A percentile compares a stretch with the other conserved stretches of the same genome.
phyloP scores from a whole-genome alignment of 192 early-diverging fungal species.

The Rhizoclosmatium sp. region DNA sequence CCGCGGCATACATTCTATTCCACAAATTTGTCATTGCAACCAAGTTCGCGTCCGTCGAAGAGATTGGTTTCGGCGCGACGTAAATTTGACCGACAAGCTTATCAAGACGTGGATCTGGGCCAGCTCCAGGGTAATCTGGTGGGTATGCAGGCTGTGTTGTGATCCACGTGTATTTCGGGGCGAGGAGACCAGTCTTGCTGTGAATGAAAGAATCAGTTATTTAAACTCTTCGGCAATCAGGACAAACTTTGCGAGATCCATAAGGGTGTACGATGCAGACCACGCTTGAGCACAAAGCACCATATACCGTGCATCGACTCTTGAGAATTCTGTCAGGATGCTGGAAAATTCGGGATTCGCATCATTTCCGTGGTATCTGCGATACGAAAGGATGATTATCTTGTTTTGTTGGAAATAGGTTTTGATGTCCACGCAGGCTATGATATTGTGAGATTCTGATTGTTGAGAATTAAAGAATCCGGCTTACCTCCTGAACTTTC shows the following conservation, averaged over 20 bases:
- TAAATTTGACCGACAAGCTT: background rate
- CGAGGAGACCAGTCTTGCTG: background rate
- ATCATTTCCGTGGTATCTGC: background rate
- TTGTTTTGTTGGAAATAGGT: background rate
- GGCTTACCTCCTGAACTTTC: background rate
- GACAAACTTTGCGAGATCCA: background rate
- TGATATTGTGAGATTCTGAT: background rate
- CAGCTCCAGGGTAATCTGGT: background rate
- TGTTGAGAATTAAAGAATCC: background rate
- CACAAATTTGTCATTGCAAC: background rate
- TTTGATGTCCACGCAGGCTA: constrained; percentile 14
- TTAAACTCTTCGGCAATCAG: background rate
- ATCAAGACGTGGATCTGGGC: background rate
- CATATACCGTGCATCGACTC: constrained; percentile 9
- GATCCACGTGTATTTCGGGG: background rate
- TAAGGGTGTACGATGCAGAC: background rate
- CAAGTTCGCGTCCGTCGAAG: background rate
- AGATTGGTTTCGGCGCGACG: background rate
- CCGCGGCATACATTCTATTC: background rate
- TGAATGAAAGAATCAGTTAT: background rate
- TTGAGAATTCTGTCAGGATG: background rate
- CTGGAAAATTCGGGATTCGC: background rate
- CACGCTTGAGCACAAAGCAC: background rate
- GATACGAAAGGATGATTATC: background rate
- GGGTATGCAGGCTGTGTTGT: constrained; percentile 5